Conservation (phyloP, 2,329 filamentous ascomycete species). For the Cladophialophora psammophila region DNA sequence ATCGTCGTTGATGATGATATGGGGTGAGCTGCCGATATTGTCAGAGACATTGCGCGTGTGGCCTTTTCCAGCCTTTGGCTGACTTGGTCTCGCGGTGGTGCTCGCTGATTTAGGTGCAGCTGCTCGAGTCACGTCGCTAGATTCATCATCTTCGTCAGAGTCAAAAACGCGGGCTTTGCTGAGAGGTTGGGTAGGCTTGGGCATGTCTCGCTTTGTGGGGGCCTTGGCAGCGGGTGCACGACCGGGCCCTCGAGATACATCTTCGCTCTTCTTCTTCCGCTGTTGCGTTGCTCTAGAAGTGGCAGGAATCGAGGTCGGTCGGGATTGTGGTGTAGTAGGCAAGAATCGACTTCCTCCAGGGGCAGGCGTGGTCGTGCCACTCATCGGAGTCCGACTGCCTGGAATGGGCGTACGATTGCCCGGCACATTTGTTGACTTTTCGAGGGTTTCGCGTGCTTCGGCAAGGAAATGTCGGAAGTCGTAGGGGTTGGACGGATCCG, state of each 20-base stretch:
- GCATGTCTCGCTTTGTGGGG: constrained; percentile 24
- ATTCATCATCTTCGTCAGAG: constrained; percentile 34
- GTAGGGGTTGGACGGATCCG: constrained; percentile 57
- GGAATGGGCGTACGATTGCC: constrained; percentile 37
- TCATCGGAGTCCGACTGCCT: constrained; percentile 42
- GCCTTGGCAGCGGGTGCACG: constrained; percentile 19
- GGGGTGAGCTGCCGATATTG: constrained; percentile 40
- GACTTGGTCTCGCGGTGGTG: constrained; percentile 1
- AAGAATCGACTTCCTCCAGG: constrained; percentile 40
- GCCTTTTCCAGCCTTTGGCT: constrained; percentile 11
- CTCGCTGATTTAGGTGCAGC: constrained; percentile 9
- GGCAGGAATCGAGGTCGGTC: constrained; percentile 41
- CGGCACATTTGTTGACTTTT: constrained; percentile 40
- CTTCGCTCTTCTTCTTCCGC: constrained; percentile 25
- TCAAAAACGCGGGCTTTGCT: constrained; percentile 36
- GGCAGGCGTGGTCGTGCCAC: constrained; percentile 49
- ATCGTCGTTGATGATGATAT: constrained; percentile 54
- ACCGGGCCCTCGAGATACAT: not conserved
- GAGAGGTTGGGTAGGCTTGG: constrained; percentile 22
- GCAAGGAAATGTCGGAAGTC: constrained; percentile 59
- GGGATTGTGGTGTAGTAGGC: constrained; percentile 46
- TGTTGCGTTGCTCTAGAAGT: constrained; percentile 41
- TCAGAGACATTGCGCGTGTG: constrained; percentile 32
- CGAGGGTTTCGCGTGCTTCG: constrained; percentile 48
- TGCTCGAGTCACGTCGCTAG: constrained; percentile 4